Conservation (phyloP, 495 filamentous ascomycete species). For the Trichoderma erinaceum region DNA sequence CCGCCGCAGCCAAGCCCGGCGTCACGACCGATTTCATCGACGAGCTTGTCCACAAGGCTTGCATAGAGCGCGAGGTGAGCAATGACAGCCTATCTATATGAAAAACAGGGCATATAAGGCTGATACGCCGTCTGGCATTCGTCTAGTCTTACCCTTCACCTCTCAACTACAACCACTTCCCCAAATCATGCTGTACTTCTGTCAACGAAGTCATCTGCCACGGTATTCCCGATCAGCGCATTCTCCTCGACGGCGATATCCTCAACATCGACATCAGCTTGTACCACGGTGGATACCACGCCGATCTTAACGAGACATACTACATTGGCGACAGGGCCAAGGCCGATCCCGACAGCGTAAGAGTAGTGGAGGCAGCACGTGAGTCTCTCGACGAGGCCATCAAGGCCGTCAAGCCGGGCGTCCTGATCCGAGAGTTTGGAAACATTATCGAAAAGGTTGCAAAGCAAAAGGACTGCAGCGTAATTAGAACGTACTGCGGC, state of each 20-base stretch:
- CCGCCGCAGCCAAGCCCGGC: constrained; percentile 71
- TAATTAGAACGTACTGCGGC: constrained; percentile 84
- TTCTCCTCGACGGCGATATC: constrained; percentile 78
- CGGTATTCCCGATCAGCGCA: constrained; percentile 77
- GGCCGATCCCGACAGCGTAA: constrained; percentile 68
- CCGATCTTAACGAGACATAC: constrained; percentile 88
- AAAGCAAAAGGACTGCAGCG: constrained; percentile 69
- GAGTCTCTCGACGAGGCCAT: constrained; percentile 81
- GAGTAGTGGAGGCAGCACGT: constrained; percentile 77
- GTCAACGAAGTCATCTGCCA: constrained; percentile 96
- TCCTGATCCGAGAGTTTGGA: constrained; percentile 77
- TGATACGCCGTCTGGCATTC: not conserved
- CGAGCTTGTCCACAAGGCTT: constrained; percentile 92
- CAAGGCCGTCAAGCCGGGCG: constrained; percentile 77
- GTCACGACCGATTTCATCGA: constrained; percentile 96
- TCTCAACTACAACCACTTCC: constrained; percentile 92
- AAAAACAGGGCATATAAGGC: not conserved
- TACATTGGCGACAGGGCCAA: constrained; percentile 75
- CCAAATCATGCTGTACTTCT: constrained; percentile 96
- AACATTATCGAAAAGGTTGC: constrained; percentile 81
- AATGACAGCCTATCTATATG: not conserved
- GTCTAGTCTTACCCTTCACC: constrained; percentile 91
- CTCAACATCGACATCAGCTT: constrained; percentile 84
- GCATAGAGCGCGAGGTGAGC: constrained; percentile 81
- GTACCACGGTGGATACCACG: constrained; percentile 83